Evolutionary conservation across 2,329 filamentous ascomycete species (phyloP).

Genomic region (Aspergillus versicolor): DNA sequence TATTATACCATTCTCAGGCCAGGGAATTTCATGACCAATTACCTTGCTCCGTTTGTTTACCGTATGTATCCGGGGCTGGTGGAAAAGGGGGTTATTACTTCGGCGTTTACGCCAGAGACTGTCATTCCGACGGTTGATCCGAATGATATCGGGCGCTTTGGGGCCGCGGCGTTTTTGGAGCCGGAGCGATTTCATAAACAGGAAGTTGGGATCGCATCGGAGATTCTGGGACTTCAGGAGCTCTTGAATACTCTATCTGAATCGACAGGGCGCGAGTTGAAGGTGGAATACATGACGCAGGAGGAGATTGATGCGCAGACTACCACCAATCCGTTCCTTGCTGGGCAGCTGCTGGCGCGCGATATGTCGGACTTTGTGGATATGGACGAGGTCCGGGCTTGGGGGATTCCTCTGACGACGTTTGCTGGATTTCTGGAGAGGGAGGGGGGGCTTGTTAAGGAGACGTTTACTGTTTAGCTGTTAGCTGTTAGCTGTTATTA

Average conservation of each 20-base stretch:
- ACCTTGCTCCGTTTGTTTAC: conserved; percentile 42
- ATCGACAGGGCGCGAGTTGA: conserved; percentile 36
- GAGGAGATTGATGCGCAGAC: conserved; percentile 41
- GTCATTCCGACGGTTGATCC: conserved; percentile 47
- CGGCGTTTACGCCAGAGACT: conserved; percentile 36
- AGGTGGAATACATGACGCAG: conserved; percentile 41
- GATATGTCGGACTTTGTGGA: conserved; percentile 40
- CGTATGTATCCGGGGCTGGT: conserved; percentile 44
- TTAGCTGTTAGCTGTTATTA: no score
- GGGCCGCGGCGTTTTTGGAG: conserved; percentile 45
- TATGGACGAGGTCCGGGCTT: conserved; percentile 30
- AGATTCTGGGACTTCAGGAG: conserved; percentile 39
- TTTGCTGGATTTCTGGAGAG: conserved; percentile 47
- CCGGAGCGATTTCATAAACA: conserved; percentile 42
- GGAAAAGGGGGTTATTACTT: conserved; percentile 39
- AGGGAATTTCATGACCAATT: conserved; percentile 55
- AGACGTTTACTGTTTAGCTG: conserved; percentile 12
- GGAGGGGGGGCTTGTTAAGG: conserved; percentile 34
- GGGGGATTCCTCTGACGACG: conserved; percentile 43
- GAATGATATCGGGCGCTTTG: conserved; percentile 50
- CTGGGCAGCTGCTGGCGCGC: conserved; percentile 38
- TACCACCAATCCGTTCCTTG: conserved; percentile 38
- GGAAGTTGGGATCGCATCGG: conserved; percentile 44
- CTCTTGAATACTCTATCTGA: conserved; percentile 39
- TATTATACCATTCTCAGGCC: conserved; percentile 53